These are phyloP conservation scores for Citrullus mucosospermus DNA, from an alignment of 306 rosid species.

Conservation along the genomic window DNA sequence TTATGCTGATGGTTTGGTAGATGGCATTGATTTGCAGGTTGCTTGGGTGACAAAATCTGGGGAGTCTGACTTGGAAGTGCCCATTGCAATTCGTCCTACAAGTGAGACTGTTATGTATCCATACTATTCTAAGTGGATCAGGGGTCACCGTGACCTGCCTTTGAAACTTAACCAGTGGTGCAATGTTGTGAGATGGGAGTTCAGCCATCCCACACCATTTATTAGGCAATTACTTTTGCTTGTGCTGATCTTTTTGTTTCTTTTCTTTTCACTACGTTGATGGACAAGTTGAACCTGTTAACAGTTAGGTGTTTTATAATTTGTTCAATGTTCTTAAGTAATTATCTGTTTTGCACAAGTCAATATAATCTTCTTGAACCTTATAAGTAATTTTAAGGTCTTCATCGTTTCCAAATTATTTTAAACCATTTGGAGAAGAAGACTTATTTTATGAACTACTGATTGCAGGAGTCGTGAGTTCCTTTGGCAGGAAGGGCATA, in stretches of 20 bases:
- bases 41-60: slow-evolving; percentile 98
- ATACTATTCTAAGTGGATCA: slow-evolving; percentile 94
- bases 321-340: neutral
- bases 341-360: neutral
- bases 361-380: neutral
- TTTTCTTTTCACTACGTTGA: neutral
- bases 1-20: neutral
- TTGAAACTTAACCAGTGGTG: slow-evolving; percentile 97
- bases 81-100: slow-evolving; percentile 97
- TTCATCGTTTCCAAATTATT: neutral
- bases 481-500: slow-evolving; percentile 99
- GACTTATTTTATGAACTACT: neutral
- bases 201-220: slow-evolving; percentile 98
- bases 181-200: slow-evolving; percentile 97
- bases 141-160: slow-evolving; percentile 99
- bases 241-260: neutral
- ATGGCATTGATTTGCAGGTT: slow-evolving; percentile 33
- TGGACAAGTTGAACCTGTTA: neutral
- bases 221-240: slow-evolving; percentile 36
- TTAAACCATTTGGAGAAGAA: neutral
- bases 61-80: slow-evolving; percentile 60
- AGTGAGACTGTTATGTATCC: slow-evolving; percentile 99
- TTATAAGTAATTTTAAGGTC: neutral
- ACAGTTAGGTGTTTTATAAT: neutral
- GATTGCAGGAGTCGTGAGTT: slow-evolving; percentile 88